Conservation (phyloP, 2,329 filamentous ascomycete genomes). For the Beauveria pseudobassiana region DNA sequence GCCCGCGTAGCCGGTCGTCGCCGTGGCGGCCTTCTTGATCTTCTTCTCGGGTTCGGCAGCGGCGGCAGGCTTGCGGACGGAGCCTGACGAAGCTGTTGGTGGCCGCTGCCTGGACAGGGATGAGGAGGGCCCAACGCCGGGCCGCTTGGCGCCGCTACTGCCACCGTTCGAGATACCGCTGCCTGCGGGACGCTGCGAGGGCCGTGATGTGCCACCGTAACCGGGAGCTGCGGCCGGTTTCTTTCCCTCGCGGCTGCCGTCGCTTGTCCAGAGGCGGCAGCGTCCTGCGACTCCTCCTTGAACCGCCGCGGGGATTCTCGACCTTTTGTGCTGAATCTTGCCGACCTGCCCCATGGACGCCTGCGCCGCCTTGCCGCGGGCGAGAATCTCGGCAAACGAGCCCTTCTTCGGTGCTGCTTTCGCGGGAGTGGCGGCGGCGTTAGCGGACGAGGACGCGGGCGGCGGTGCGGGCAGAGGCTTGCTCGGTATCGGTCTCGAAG, state of each 20-base stretch:
- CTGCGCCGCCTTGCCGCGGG: constrained; percentile 61
- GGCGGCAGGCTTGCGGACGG: constrained; percentile 13
- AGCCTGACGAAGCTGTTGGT: not conserved
- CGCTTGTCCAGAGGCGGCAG: not conserved
- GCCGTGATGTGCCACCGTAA: constrained; percentile 24
- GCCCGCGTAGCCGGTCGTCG: constrained; percentile 59
- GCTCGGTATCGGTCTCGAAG: not conserved
- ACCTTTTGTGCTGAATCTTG: constrained; percentile 69
- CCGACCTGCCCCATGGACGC: constrained; percentile 54
- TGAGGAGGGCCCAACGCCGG: not conserved
- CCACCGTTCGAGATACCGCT: constrained; percentile 20
- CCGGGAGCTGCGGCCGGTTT: constrained; percentile 13
- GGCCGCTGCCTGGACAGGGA: not conserved
- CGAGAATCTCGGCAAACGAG: constrained; percentile 67
- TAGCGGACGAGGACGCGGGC: constrained; percentile 15
- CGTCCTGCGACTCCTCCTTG: constrained; percentile 20
- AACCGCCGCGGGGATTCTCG: constrained; percentile 26
- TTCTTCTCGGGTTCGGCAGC: constrained; percentile 44
- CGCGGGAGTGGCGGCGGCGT: constrained; percentile 31
- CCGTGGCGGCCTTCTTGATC: constrained; percentile 51
- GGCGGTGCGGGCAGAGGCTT: constrained; percentile 15
- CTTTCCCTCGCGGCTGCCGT: not conserved
- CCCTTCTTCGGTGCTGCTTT: constrained; percentile 57
- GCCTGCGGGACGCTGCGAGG: constrained; percentile 7
- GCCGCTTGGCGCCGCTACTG: constrained; percentile 24